Evolutionary conservation across 1,284 basidiomycete species (phyloP).

Genomic region (Tylopilus orsonianus): DNA sequence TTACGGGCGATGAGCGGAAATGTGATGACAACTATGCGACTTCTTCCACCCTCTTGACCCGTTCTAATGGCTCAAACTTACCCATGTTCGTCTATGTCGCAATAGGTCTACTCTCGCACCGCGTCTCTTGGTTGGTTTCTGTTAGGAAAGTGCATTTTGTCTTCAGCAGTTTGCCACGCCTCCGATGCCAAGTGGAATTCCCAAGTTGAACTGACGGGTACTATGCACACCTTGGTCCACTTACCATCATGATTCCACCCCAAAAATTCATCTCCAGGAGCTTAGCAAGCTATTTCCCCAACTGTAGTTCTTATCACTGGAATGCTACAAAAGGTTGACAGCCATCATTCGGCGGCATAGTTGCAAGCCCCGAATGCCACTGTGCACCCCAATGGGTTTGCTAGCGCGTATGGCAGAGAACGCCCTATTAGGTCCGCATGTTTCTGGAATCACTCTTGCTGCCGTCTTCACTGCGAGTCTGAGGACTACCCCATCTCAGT

Average conservation of each 20-base stretch:
- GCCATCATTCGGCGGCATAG: background rate
- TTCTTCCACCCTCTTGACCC: no score
- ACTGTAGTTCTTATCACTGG: background rate
- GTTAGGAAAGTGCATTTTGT: no score
- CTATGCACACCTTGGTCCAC: no score
- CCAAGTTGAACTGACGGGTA: no score
- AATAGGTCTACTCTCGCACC: background rate
- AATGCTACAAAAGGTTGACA: background rate
- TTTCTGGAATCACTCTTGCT: background rate
- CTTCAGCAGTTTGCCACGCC: no score
- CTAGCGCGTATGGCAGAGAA: no score
- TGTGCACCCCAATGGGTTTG: no score
- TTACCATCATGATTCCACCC: background rate
- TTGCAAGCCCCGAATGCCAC: background rate
- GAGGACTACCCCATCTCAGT: background rate
- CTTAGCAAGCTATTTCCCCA: no score
- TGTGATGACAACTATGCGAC: background rate
- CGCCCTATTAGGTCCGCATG: background rate
- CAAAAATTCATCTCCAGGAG: background rate
- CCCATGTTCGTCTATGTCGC: background rate
- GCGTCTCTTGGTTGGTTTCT: background rate
- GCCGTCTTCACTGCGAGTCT: background rate
- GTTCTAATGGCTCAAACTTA: no score
- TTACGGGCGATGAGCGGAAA: background rate
- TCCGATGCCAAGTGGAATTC: no score